Evolutionary conservation across 805 yeast species (phyloP), one percentile per base, ranked within the genome.

Genomic region (Ogataea pini): DNA sequence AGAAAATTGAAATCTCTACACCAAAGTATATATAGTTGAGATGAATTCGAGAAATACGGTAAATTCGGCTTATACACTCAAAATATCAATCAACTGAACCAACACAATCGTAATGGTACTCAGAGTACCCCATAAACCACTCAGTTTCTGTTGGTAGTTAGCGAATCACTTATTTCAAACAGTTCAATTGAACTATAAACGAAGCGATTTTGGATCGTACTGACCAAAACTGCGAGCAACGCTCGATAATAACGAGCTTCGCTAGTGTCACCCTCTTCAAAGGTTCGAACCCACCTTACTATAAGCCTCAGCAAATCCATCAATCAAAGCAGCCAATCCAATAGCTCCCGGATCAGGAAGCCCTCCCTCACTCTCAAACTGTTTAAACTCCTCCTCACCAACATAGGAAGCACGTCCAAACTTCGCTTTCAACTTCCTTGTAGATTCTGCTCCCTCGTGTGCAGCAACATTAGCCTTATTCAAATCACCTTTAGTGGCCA

Each of bases 381-480:
- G 68, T 47, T 72, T 70, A 57, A 82, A 76, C 44, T 79, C 85
- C 10, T 75, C 81, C 50, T 80, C 80, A 52, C 76, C 75, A 22
- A 91, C 97, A 63, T 91, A 92, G 4, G 96, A 85, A 14, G 98
- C 96, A 61, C 98, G 80, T 25, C 98, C 98, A 57, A 92, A 89
- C 58, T 85, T 85, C 37, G 97, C 97, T 55, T 80, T 84, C 55
- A 87, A 70, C 31, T 80, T 72, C 42, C 83, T 82, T 0, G 98
- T 92, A 3, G 77, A 69, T 39, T 86, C 82, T 20, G 96, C 92
- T 41, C 96, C 96, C 33, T 77, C 70, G 34, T 72, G 72, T 7
- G 95, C 96, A 9, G 89, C 90, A 28, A 70, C 60, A 13, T 81
- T 78, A 4, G 97, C 96, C 38, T 71, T 70, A 7, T 60, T 53